Evolutionary conservation across 1,284 basidiomycete genomes (phyloP), one percentile per base, ranked within the genome.

Genomic region (Erythrobasidium hasegawianum): DNA sequence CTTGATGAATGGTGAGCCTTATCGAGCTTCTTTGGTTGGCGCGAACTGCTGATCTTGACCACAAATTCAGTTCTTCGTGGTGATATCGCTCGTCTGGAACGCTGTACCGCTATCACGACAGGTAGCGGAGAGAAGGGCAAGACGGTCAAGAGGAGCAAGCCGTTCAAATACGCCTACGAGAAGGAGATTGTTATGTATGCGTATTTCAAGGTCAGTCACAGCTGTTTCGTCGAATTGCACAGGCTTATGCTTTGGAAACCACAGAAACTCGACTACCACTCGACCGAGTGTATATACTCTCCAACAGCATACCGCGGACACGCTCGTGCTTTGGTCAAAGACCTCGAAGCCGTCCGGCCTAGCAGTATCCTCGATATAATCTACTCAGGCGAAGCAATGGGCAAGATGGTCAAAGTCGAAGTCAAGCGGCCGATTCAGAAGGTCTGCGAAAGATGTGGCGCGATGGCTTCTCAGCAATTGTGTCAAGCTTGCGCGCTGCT

Each of bases 171-270:
- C 75, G 88, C 93, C 0, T 98, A 98, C 76, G 96, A 99, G 80
- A 99, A 99, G 80, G 95, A 99, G 79, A 98, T 99, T 52, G 95
- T 99, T 71, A 97, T 99, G 94, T 77, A 97, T 76, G 94, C 94
- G 10, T 97, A 97, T 79, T 97, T 97, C 81, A 97, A 96, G 79
- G 67, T 64, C 18, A 92, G 91, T 53, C 39, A 5, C 14, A 18
- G 56, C 55, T 45, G 40, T 14, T 45, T n/a, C n/a, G n/a, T n/a
- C n/a, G n/a, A n/a, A n/a, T n/a, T n/a, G n/a, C n/a, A n/a, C n/a
- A n/a, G n/a, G n/a, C n/a, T n/a, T n/a, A n/a, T n/a, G n/a, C n/a
- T n/a, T 47, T 8, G 16, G 14, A 14, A 5, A 7, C 43, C 13
- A n/a, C 68, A 74, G 74, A 78, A 79, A 78, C 83, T 99, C 39